phyloP scores from a whole-genome alignment of 2,329 filamentous ascomycete species.

The Diaporthe helianthi region DNA sequence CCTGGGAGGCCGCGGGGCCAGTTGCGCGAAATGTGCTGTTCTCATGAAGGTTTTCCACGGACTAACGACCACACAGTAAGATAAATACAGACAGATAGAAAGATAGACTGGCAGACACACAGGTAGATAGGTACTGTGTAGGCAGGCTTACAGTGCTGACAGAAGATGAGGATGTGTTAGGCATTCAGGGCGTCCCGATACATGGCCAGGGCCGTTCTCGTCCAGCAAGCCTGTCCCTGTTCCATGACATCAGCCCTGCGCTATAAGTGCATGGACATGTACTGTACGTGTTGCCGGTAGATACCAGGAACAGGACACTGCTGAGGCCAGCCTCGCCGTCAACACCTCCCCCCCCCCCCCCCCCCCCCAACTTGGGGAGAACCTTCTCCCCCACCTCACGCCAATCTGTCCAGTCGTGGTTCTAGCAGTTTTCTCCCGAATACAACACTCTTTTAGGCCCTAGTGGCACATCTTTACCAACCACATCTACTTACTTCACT shows the following conservation, averaged over 20 bases:
- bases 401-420: constrained; percentile 35
- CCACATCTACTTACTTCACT: too few species aligned
- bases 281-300: constrained; percentile 13
- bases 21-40: background rate
- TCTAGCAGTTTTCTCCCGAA: too few species aligned
- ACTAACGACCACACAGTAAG: background rate
- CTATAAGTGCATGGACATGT: constrained; percentile 20
- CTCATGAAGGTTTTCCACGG: background rate
- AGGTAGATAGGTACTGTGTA: too few species aligned
- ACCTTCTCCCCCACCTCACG: constrained; percentile 29
- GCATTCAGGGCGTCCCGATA: background rate
- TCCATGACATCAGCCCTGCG: constrained; percentile 10
- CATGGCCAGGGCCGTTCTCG: constrained; percentile 1
- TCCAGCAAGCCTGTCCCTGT: background rate
- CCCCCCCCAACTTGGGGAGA: background rate
- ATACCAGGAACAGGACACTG: constrained; percentile 19
- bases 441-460: constrained; percentile 14
- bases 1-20: background rate
- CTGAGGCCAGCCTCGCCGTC: constrained; percentile 1
- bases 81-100: background rate
- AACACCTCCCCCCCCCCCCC: background rate
- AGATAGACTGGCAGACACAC: background rate
- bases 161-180: background rate
- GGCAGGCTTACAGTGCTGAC: background rate
- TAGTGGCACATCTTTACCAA: too few species aligned